Evolutionary conservation across 1,284 basidiomycete species (phyloP).

Genomic region (Cystobasidiaceae sp.): DNA sequence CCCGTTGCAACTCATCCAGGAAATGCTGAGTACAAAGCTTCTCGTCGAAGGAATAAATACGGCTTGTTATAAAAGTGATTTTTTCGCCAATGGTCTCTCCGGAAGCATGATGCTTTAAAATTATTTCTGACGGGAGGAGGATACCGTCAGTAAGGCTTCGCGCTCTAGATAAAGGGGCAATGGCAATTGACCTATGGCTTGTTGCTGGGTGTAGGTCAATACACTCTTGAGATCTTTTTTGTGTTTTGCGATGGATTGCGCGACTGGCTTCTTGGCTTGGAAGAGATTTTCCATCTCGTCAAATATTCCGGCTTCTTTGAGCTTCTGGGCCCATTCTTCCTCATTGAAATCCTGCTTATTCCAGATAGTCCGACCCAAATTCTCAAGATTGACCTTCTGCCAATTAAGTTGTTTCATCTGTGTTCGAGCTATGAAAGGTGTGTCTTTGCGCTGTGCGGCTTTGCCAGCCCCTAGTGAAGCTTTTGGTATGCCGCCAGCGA

Average conservation of each 20-base stretch:
- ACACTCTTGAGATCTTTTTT: conserved; percentile 47
- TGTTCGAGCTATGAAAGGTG: conserved; percentile 72
- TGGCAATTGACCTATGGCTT: conserved; percentile 41
- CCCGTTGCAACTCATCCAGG: conserved; percentile 68
- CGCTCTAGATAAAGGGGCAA: no score
- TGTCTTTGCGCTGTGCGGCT: conserved; percentile 62
- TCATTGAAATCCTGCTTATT: conserved; percentile 65
- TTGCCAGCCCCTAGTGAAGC: conserved; percentile 37
- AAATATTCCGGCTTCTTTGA: conserved; percentile 82
- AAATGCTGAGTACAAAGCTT: conserved; percentile 80
- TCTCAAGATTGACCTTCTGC: conserved; percentile 83
- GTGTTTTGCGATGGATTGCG: conserved; percentile 49
- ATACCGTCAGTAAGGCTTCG: no score
- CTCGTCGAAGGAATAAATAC: conserved; percentile 77
- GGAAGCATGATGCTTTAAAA: conserved; percentile 29
- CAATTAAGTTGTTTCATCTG: conserved; percentile 99
- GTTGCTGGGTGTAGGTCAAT: conserved; percentile 23
- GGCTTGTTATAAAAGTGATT: conserved; percentile 52
- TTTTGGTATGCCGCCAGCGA: no score
- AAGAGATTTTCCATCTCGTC: conserved; percentile 97
- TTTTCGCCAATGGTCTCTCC: conserved; percentile 11
- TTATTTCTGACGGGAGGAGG: conserved; percentile 28
- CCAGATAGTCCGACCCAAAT: conserved; percentile 84
- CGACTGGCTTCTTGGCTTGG: conserved; percentile 87
- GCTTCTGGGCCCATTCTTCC: conserved; percentile 67